Conservation (phyloP, 768 basidiomycete species). For the Collybia mongolica region DNA sequence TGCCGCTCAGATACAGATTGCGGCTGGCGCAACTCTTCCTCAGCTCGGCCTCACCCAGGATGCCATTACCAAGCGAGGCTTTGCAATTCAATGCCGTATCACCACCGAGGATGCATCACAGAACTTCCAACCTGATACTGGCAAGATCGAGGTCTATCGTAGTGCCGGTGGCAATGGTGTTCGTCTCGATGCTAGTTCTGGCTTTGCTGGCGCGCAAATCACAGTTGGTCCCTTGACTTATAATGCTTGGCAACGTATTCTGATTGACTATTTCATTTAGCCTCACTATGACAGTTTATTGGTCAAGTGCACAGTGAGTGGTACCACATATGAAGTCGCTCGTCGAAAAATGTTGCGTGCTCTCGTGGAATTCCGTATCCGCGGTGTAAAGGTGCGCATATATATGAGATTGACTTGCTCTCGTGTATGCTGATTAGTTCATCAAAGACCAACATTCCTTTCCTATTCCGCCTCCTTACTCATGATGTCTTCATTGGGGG, state of each 20-base stretch:
- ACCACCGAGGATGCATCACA: slow-evolving; percentile 95
- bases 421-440: background rate
- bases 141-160: slow-evolving; percentile 99
- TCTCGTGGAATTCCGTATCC: slow-evolving; percentile 99
- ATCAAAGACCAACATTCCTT: slow-evolving; percentile 93
- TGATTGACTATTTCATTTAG: slow-evolving; percentile 34
- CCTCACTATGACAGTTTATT: slow-evolving; percentile 98
- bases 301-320: slow-evolving; percentile 94
- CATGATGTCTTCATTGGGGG: slow-evolving; percentile 95
- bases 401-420: background rate
- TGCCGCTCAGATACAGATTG: slow-evolving; percentile 98
- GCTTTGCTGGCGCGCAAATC: slow-evolving; percentile 98
- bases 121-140: slow-evolving; percentile 96
- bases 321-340: slow-evolving; percentile 98
- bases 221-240: slow-evolving; percentile 51
- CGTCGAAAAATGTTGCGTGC: slow-evolving; percentile 99
- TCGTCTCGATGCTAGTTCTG: slow-evolving; percentile 93
- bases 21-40: slow-evolving; percentile 94
- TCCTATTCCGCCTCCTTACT: slow-evolving; percentile 96
- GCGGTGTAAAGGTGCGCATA: slow-evolving; percentile 85
- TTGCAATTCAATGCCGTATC: slow-evolving; percentile 97
- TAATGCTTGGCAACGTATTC: background rate
- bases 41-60: slow-evolving; percentile 97
- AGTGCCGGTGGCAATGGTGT: slow-evolving; percentile 99
- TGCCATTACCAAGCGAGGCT: slow-evolving; percentile 92